phyloP scores from a whole-genome alignment of 164 flowering plant genomes.

The Macadamia integrifolia region DNA sequence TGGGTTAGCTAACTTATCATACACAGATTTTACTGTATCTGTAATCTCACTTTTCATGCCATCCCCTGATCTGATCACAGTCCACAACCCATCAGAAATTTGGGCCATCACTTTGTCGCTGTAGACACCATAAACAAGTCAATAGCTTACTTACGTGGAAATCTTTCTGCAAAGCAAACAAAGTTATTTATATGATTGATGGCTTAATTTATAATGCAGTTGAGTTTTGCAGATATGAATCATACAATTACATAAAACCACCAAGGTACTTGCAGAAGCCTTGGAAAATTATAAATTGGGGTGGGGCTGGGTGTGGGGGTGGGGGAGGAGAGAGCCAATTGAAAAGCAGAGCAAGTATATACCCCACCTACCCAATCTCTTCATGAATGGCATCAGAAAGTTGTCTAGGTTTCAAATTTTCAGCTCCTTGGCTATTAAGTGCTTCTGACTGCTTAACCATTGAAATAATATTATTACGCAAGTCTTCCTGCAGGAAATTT shows the following conservation, averaged over 20 bases:
- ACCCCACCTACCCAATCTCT: constrained; percentile 63
- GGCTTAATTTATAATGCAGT: background rate
- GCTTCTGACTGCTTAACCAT: constrained; percentile 67
- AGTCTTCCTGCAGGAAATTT: constrained; percentile 53
- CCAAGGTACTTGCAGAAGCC: too few species aligned
- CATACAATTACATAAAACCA: background rate
- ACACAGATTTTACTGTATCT: constrained; percentile 74
- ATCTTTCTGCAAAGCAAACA: background rate
- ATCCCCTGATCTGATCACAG: constrained; percentile 60
- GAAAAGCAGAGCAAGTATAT: background rate
- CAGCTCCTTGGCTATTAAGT: constrained; percentile 62
- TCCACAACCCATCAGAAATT: constrained; percentile 74
- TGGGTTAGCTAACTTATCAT: constrained; percentile 50
- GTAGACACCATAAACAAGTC: constrained; percentile 8
- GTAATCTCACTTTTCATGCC: constrained; percentile 76
- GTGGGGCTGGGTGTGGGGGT: too few species aligned
- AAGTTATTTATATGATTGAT: background rate
- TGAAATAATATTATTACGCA: constrained; percentile 54
- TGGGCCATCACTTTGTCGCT: constrained; percentile 57
- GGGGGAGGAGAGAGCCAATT: background rate
- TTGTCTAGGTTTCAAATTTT: constrained; percentile 75
- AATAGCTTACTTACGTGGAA: constrained; percentile 4
- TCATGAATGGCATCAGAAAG: constrained; percentile 80
- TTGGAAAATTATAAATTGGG: too few species aligned
- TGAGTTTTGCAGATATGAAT: too few species aligned